phyloP scores from a whole-genome alignment of 2,329 filamentous ascomycete species.

The Diaporthe aspalathi region DNA sequence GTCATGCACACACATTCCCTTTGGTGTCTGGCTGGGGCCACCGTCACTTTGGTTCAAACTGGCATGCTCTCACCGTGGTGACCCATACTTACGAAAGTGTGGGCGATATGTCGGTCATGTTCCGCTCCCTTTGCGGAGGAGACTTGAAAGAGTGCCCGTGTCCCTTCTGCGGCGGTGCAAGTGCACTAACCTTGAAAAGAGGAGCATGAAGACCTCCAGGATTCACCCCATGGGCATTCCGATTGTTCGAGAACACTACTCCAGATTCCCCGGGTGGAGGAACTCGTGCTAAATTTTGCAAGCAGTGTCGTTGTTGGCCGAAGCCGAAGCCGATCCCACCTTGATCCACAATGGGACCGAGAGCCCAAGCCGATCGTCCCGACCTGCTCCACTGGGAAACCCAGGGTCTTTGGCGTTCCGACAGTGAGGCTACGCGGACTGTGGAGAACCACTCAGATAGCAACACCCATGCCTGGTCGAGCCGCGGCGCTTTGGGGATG shows the following conservation, averaged over 20 bases:
- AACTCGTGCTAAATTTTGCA: background rate
- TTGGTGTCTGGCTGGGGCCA: too few species aligned
- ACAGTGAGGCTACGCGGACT: conserved; percentile 5
- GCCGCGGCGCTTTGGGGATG: background rate
- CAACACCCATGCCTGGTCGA: background rate
- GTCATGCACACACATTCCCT: too few species aligned
- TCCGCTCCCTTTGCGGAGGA: background rate
- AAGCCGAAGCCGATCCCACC: conserved; percentile 19
- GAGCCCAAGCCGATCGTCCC: conserved; percentile 31
- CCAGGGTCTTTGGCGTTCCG: background rate
- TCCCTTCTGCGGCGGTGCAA: too few species aligned
- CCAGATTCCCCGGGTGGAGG: background rate
- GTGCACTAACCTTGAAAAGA: conserved; percentile 11
- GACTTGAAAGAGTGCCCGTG: background rate
- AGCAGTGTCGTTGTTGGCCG: conserved; percentile 10
- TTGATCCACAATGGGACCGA: conserved; percentile 33
- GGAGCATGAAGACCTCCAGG: background rate
- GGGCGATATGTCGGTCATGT: background rate
- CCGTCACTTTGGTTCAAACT: too few species aligned
- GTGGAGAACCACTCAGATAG: background rate
- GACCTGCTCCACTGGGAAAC: background rate
- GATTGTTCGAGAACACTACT: conserved; percentile 8
- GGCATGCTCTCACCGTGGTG: too few species aligned
- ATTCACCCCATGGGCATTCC: background rate
- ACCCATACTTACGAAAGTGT: background rate